These are phyloP conservation scores for Apostasia shenzhenica DNA, from an alignment of 106 monocot genomes.

Conservation along the genomic window DNA sequence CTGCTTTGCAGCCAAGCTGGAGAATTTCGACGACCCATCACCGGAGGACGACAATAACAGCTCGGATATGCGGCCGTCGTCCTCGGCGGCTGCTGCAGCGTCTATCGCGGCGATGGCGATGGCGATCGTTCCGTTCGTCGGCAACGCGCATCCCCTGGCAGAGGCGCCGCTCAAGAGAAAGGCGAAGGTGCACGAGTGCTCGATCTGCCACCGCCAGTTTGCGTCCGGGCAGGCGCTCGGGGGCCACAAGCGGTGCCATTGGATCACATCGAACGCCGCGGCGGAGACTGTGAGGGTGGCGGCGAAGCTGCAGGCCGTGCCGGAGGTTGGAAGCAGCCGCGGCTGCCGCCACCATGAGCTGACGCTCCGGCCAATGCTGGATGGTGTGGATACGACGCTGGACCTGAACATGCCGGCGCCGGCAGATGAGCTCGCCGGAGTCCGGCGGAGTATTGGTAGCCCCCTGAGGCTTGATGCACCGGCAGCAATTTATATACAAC, in stretches of 20 bases:
- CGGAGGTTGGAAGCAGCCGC: background rate
- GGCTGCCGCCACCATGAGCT: conserved; percentile 12
- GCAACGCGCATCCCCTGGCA: background rate
- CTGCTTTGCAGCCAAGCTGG: conserved; percentile 54
- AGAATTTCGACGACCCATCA: background rate
- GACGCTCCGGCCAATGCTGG: conserved; percentile 19
- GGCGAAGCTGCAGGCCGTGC: conserved; percentile 5
- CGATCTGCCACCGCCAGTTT: conserved; percentile 61
- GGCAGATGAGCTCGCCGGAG: background rate
- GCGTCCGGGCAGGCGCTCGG: conserved; percentile 68
- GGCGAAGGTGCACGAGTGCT: conserved; percentile 62
- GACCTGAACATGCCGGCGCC: conserved; percentile 53
- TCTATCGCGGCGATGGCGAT: conserved; percentile 11
- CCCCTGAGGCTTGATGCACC: conserved; percentile 29
- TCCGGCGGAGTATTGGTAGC: conserved; percentile 7
- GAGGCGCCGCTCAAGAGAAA: conserved; percentile 39
- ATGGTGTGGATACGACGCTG: conserved; percentile 8
- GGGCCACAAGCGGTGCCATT: conserved; percentile 63
- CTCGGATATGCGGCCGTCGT: background rate
- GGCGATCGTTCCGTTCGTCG: conserved; percentile 30
- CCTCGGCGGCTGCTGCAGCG: background rate
- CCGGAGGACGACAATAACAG: background rate
- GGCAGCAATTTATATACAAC: conserved; percentile 26
- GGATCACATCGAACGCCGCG: conserved; percentile 30
- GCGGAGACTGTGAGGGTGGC: background rate